Percentiles rank a stretch among this genome's conserved stretches.
Conservation (phyloP, 2,329 filamentous ascomycete genomes). For the Fusarium haematococcum region DNA sequence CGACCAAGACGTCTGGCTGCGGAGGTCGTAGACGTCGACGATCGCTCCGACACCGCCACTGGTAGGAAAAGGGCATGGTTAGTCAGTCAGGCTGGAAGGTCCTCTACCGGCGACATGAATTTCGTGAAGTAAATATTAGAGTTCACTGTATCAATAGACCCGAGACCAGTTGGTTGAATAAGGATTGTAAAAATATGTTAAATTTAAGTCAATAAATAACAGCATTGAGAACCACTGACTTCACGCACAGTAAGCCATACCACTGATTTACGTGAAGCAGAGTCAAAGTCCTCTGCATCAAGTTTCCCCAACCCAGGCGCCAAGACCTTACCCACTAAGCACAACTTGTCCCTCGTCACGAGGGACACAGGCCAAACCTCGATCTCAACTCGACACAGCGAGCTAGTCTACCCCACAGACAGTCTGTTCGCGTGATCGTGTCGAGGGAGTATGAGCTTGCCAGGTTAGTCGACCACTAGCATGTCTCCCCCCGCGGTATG, state of each 20-base stretch:
- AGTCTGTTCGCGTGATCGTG: not conserved
- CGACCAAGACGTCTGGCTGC: not conserved
- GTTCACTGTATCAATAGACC: not conserved
- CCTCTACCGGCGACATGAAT: not conserved
- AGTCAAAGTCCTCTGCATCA: no score
- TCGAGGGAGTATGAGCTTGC: not conserved
- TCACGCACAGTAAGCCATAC: not conserved
- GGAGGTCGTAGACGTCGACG: not conserved
- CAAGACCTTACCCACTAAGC: not conserved
- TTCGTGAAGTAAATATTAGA: not conserved
- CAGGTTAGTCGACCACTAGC: not conserved
- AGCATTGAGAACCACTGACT: not conserved
- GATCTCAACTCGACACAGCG: no score
- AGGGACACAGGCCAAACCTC: no score
- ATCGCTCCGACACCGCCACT: not conserved
- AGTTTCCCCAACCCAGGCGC: no score
- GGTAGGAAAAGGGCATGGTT: not conserved
- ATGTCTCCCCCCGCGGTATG: not conserved
- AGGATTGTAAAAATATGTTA: not conserved
- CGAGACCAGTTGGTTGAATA: not conserved
- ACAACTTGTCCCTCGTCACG: not conserved
- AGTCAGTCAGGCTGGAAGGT: not conserved
- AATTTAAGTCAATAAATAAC: not conserved
- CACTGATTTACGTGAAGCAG: no score
- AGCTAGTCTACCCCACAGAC: not conserved